Conservation (phyloP, 2,329 filamentous ascomycete genomes). For the Penicillium italicum region DNA sequence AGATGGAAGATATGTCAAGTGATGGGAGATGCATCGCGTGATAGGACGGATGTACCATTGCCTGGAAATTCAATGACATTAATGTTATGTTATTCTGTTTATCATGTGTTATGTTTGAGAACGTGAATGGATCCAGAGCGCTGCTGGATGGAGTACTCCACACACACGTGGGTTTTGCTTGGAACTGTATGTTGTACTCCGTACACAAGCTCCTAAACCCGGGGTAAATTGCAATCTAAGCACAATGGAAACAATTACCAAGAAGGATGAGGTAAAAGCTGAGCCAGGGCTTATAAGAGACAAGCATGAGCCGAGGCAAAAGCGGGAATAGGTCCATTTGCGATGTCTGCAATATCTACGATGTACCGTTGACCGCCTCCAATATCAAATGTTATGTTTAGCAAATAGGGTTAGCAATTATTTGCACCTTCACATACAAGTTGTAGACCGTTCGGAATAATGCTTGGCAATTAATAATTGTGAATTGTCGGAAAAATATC, state of each 20-base stretch:
- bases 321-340: too few relatives aligned
- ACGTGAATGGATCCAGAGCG: neutral
- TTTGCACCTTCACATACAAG: too few relatives aligned
- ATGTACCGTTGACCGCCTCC: neutral
- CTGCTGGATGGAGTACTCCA: neutral
- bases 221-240: neutral
- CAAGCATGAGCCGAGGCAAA: too few relatives aligned
- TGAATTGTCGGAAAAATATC: neutral
- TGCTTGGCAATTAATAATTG: neutral
- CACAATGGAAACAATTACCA: too few relatives aligned
- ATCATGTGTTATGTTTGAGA: too few relatives aligned
- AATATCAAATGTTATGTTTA: too few relatives aligned
- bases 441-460: too few relatives aligned
- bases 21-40: neutral
- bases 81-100: slow-evolving; percentile 2
- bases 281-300: too few relatives aligned
- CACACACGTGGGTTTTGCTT: neutral
- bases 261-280: too few relatives aligned
- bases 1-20: neutral
- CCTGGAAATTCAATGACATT: neutral
- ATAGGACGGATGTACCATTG: neutral
- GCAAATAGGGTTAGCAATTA: too few relatives aligned
- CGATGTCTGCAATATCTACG: too few relatives aligned
- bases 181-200: too few relatives aligned
- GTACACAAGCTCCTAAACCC: neutral